Evolutionary conservation across 106 monocot genomes (phyloP), one percentile per base, ranked within the genome.

Genomic region (Triglochin maritima): DNA sequence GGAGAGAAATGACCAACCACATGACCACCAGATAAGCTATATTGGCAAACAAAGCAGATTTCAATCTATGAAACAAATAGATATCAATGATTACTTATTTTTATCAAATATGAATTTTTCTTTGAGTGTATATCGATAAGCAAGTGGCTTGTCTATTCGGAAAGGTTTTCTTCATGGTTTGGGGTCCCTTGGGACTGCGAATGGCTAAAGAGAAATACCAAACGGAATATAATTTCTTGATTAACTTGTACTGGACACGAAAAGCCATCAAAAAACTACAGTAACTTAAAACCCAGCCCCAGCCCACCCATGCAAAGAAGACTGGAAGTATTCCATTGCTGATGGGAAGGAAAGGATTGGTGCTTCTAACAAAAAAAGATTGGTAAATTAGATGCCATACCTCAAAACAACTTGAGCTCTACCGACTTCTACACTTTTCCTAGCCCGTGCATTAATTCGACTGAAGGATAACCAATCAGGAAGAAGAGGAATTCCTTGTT

Each of bases 381-480:
- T 8, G 7, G 2, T 52, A 10, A 48, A 5, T 17, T 49, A 4
- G 49, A 13, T 10, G 46, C 29, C 62, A 69, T 66, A 88, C 88
- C 87, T 90, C 13, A 88, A 62, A 65, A 85, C 79, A 64, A 96
- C 57, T 8, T 81, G 83, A 62, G 85, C 77, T 60, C 83, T 83
- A 17, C 95, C 95, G n/a, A 91, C 49, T 80, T 86, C 87, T 54
- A 80, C 58, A 14, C 81, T 74, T 72, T 88, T 90, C 47, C 90
- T 81, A 7, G 78, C 73, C 69, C 88, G 95, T 16, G 79, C 78
- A 70, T 64, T 88, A 9, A 83, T 69, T 66, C 90, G 71, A 57
- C 83, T 90, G 74, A 96, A 90, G 72, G 83, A 86, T 12, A 96
- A 61, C 95, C 90, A 96, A 52, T 96, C 95, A 57, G 95, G 78